Base-by-base conservation (phyloP, 208 protist species). In the Acanthamoeba comandoni region DNA sequence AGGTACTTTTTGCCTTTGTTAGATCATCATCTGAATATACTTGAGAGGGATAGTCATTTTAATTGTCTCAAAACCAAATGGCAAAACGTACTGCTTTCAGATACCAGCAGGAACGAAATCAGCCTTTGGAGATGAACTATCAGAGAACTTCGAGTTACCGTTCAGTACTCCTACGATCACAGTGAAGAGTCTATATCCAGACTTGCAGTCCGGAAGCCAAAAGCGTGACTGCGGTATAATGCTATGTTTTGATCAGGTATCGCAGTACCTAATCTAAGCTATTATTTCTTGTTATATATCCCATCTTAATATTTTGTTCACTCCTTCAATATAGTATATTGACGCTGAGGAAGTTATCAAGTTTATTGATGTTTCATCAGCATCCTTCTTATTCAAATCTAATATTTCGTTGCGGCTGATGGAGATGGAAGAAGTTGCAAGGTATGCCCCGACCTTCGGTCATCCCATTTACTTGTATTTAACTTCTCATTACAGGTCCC, bases 201-300 rank as follows among this genome's bases (percentile, higher is more conserved):
- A 29, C 48, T 0, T 35, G 53, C 26, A 48, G 77, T 48, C 35
- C 5, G 35, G 35, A 43, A 58, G 77, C 2, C 77, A 29, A 31
- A 86, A 51, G 77, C 77, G 77, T 39, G 77, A 86, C 55, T 86
- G 77, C 31, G 77, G 77, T 12, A 86, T 86, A 58, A 69, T 86
- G 35, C 35, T 86, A 53, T 69, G 67, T 53, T 86, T 86, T 48
- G 35, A 86, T 22, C 77, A 86, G 35, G 35, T 43, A 43, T 43
- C 35, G 5, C 35, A 43, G 5, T 5, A 43, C 35, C 2, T 43
- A 43, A 5, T 43, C 35, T 1, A 43, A 43, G 5, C 35, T 43
- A 43, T 43, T 43, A 43, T 43, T 43, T 43, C 35, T 43, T 7
- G 5, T 43, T 43, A 43, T 43, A 43, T 43, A 43, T 43, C 35